Evolutionary conservation across 1,139 yeast genomes (phyloP).

Genomic region (Candida neerlandica): DNA sequence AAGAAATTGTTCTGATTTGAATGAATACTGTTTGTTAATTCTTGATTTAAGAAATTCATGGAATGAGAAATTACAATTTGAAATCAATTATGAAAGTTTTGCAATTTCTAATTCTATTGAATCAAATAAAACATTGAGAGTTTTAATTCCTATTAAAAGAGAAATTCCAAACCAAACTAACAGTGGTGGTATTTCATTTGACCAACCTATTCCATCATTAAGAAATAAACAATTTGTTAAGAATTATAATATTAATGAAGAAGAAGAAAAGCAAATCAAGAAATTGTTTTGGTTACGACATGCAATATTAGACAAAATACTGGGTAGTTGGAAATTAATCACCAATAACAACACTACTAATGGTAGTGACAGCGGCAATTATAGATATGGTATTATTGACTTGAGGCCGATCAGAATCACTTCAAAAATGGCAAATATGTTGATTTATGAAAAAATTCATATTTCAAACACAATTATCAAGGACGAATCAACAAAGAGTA

Average conservation of each 20-base stretch:
- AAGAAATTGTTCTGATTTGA: too few relatives aligned
- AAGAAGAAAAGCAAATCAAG: conserved; percentile 54
- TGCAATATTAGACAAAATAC: conserved; percentile 55
- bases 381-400: conserved; percentile 56
- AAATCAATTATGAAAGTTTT: conserved; percentile 24
- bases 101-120: conserved; percentile 34
- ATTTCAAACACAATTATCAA: conserved; percentile 34
- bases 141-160: conserved; percentile 70
- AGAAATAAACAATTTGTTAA: conserved; percentile 72
- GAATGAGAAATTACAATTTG: conserved; percentile 45
- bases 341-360: too few relatives aligned
- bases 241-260: conserved; percentile 57
- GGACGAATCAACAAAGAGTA: conserved; percentile 2
- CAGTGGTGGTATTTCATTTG: conserved; percentile 27
- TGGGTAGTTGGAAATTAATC: conserved; percentile 63
- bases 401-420: conserved; percentile 66
- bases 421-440: conserved; percentile 47
- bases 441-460: conserved; percentile 52
- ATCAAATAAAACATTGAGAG: conserved; percentile 57
- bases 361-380: too few relatives aligned
- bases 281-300: conserved; percentile 83
- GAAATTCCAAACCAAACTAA: conserved; percentile 30
- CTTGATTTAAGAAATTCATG: conserved; percentile 75
- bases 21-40: conserved; percentile 62
- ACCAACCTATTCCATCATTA: conserved; percentile 70